Conservation (phyloP, 495 filamentous ascomycete species). For the Cetradonia linearis region DNA sequence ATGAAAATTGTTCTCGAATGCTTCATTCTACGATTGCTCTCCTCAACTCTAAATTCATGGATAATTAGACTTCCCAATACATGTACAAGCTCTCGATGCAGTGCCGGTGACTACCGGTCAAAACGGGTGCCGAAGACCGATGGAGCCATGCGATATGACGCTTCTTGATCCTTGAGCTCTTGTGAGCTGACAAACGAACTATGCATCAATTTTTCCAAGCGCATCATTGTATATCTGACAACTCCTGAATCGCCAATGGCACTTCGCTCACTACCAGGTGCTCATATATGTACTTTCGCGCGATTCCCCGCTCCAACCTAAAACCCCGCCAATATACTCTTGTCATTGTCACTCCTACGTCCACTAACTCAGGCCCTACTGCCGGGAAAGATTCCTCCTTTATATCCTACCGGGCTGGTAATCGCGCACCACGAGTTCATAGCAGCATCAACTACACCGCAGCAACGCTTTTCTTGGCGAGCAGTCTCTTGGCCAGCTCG, state of each 20-base stretch:
- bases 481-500: constrained; percentile 1
- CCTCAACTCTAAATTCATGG: not conserved
- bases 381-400: not conserved
- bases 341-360: not conserved
- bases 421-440: not conserved
- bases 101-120: not conserved
- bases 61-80: not conserved
- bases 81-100: not conserved
- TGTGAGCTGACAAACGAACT: not conserved
- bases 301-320: constrained; percentile 2
- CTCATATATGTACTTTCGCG: constrained; percentile 14
- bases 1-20: not conserved
- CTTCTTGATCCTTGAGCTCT: not conserved
- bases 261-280: not conserved
- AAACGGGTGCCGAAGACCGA: constrained; percentile 4
- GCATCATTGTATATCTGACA: not conserved
- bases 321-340: not conserved
- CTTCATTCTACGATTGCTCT: not conserved
- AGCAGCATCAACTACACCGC: constrained; percentile 6
- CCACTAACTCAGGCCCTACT: not conserved
- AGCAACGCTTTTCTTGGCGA: not conserved
- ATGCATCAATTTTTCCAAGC: not conserved
- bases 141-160: constrained; percentile 6
- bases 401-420: not conserved
- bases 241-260: constrained; percentile 1